Percentiles rank a stretch among this genome's conserved stretches.
Conservation (phyloP, 139 green algal species). For the Haematococcus sp. region DNA sequence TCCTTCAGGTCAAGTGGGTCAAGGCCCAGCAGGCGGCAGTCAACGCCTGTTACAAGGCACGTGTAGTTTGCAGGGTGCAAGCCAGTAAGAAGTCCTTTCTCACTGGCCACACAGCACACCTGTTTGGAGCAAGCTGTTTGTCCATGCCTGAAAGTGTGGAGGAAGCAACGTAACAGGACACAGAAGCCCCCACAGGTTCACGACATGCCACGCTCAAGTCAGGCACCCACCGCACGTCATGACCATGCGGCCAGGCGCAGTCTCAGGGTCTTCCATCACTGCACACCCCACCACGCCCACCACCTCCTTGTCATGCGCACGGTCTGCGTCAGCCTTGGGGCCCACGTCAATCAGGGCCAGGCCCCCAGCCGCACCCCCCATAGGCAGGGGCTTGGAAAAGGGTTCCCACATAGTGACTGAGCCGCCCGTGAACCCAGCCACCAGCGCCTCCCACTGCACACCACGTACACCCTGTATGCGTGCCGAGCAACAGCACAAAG, state of each 20-base stretch:
- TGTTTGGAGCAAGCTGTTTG: too few relatives aligned
- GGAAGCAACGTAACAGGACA: too few relatives aligned
- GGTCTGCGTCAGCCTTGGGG: slow-evolving; percentile 9
- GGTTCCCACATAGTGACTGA: slow-evolving; percentile 35
- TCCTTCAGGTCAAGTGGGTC: slow-evolving; percentile 29
- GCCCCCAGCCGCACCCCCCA: background rate
- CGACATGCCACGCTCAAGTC: background rate
- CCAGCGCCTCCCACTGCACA: slow-evolving; percentile 2
- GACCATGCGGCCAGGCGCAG: background rate
- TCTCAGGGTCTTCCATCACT: slow-evolving; percentile 11
- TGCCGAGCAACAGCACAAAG: too few relatives aligned
- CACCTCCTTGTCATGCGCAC: slow-evolving; percentile 43
- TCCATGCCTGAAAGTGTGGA: too few relatives aligned
- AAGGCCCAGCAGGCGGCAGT: slow-evolving; percentile 33
- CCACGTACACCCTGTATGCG: background rate
- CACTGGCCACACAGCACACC: too few relatives aligned
- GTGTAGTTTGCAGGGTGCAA: background rate
- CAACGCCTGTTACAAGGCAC: slow-evolving; percentile 17
- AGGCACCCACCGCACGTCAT: background rate
- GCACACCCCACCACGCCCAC: slow-evolving; percentile 28
- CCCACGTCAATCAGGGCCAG: slow-evolving; percentile 8
- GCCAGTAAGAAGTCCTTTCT: too few relatives aligned
- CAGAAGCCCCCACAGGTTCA: background rate
- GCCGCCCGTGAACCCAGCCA: slow-evolving; percentile 20
- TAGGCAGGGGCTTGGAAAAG: background rate